These are phyloP conservation scores for Sporobolus alterniflorus DNA, from an alignment of 202 grass and related monocot genomes.

Conservation along the genomic window DNA sequence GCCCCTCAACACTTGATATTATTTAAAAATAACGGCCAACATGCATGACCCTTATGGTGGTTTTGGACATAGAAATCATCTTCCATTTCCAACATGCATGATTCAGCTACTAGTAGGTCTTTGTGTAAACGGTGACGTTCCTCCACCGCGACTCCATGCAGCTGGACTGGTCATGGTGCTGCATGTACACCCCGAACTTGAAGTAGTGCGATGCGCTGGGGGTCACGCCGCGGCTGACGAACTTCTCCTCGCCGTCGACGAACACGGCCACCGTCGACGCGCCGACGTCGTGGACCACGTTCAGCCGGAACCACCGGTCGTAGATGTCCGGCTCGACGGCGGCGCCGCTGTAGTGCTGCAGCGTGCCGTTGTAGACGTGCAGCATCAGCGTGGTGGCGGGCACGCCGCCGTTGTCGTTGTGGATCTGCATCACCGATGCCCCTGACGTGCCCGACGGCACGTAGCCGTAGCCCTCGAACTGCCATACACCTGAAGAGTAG, in stretches of 20 bases:
- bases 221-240: background rate
- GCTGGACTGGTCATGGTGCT: constrained; percentile 3
- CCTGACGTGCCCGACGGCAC: constrained; percentile 45
- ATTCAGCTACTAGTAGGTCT: too few species aligned
- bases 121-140: constrained; percentile 44
- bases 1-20: too few species aligned
- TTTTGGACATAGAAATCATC: too few species aligned
- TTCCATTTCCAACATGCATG: too few species aligned
- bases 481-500: constrained; percentile 52
- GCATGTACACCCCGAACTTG: constrained; percentile 58
- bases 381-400: constrained; percentile 41
- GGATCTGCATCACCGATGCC: constrained; percentile 35
- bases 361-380: constrained; percentile 45
- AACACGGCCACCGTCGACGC: constrained; percentile 16
- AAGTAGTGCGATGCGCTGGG: constrained; percentile 31
- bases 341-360: constrained; percentile 7
- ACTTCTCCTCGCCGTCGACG: background rate
- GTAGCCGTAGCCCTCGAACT: constrained; percentile 59
- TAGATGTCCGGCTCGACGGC: constrained; percentile 29
- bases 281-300: constrained; percentile 52
- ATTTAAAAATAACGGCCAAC: too few species aligned
- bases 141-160: constrained; percentile 57
- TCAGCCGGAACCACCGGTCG: constrained; percentile 55
- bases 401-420: background rate
- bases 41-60: too few species aligned